These are phyloP conservation scores for Primulina tabacum DNA, from an alignment of 257 asterid genomes.

Conservation along the genomic window DNA sequence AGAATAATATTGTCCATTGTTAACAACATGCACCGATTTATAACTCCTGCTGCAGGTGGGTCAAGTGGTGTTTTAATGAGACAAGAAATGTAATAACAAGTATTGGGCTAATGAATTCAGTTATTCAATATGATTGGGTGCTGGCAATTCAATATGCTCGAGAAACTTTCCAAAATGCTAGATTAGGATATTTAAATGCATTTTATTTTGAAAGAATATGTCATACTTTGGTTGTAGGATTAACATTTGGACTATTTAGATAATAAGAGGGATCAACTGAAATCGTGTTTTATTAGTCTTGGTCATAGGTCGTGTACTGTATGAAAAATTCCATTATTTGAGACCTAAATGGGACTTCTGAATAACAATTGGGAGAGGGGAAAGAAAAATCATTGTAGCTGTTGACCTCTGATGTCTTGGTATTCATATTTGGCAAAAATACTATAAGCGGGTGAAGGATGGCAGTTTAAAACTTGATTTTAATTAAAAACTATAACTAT, in stretches of 20 bases:
- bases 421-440: not conserved
- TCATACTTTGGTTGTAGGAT: not conserved
- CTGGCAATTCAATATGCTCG: not conserved
- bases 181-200: not conserved
- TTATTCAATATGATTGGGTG: not conserved
- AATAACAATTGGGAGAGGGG: not conserved
- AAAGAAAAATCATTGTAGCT: not conserved
- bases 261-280: not conserved
- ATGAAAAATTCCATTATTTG: not conserved
- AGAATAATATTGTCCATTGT: not conserved
- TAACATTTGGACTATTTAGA: not conserved
- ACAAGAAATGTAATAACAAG: too few relatives aligned
- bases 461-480: not conserved
- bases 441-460: not conserved
- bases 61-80: not conserved
- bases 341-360: not conserved
- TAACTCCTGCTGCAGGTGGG: not conserved
- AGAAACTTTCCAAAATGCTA: not conserved
- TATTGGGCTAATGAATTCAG: not conserved
- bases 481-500: too few relatives aligned
- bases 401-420: not conserved
- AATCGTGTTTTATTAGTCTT: not conserved
- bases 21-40: not conserved
- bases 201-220: not conserved
- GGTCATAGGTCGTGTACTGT: not conserved